phyloP scores from a whole-genome alignment of 139 green algal genomes.

The Volvox africanus region DNA sequence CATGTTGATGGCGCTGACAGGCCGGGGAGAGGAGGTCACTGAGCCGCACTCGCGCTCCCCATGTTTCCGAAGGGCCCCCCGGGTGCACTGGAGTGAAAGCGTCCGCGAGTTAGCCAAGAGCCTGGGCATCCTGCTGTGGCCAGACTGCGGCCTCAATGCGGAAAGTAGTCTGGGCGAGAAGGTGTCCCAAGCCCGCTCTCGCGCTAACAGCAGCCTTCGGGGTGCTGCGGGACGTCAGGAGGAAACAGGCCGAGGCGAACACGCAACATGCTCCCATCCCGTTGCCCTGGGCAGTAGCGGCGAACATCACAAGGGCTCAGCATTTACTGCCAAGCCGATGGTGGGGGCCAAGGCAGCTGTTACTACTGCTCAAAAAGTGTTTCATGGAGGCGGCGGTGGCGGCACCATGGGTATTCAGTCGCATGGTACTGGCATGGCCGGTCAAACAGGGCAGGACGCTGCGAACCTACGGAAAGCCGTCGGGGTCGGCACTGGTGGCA shows the following conservation, averaged over 20 bases:
- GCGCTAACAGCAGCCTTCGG: too few species aligned
- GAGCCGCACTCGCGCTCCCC: neutral
- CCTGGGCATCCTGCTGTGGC: neutral
- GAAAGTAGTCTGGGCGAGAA: neutral
- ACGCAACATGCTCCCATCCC: neutral
- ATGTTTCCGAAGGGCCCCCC: too few species aligned
- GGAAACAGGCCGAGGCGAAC: neutral
- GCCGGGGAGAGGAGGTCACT: neutral
- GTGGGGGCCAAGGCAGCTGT: neutral
- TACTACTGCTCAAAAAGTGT: too few species aligned
- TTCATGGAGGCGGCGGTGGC: neutral
- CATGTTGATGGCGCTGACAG: constrained; percentile 15
- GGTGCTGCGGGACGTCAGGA: neutral
- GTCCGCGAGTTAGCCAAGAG: neutral
- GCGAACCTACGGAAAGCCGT: neutral
- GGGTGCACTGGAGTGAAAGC: neutral
- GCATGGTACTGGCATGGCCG: neutral
- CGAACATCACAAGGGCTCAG: too few species aligned
- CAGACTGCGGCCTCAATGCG: neutral
- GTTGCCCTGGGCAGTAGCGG: too few species aligned
- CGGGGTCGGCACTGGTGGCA: neutral
- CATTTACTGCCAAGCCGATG: too few species aligned
- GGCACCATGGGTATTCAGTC: neutral
- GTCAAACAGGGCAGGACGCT: neutral
- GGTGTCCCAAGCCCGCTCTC: too few species aligned